Evolutionary conservation across 306 rosid genomes (phyloP).

Genomic region (cucumber (Cucumis sativus)): DNA sequence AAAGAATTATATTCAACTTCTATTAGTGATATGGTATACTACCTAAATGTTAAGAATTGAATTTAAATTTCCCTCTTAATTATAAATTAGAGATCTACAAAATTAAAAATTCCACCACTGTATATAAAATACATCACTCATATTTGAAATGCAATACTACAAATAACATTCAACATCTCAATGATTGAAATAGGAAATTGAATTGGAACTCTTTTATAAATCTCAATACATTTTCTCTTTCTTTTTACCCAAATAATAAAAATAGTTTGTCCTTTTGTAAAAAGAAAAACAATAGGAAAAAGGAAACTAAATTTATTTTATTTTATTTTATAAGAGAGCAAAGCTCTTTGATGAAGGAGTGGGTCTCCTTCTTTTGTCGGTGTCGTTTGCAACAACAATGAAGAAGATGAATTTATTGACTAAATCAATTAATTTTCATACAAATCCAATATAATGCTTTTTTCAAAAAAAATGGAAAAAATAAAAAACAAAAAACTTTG

Average conservation of each 20-base stretch:
- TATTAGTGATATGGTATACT: too few species aligned
- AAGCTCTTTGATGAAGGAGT: neutral
- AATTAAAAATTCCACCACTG: too few species aligned
- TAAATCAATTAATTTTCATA: neutral
- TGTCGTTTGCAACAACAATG: neutral
- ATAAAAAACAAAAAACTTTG: too few species aligned
- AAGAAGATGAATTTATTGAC: neutral
- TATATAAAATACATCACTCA: too few species aligned
- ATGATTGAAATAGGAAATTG: neutral
- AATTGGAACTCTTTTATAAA: neutral
- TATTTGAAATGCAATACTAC: neutral
- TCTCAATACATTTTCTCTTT: neutral
- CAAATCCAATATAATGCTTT: neutral
- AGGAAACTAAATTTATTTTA: too few species aligned
- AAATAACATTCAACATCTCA: neutral
- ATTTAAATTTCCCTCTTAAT: too few species aligned
- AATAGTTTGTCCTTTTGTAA: neutral
- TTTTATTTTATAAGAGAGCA: neutral
- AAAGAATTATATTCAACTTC: too few species aligned
- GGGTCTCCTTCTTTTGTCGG: conserved; percentile 4
- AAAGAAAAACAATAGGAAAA: too few species aligned
- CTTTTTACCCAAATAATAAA: neutral
- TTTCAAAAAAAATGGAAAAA: neutral
- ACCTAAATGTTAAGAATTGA: too few species aligned
- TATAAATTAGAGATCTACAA: too few species aligned